Conservation (phyloP, 2,329 filamentous ascomycete species). For the Pyrenophora graminea region DNA sequence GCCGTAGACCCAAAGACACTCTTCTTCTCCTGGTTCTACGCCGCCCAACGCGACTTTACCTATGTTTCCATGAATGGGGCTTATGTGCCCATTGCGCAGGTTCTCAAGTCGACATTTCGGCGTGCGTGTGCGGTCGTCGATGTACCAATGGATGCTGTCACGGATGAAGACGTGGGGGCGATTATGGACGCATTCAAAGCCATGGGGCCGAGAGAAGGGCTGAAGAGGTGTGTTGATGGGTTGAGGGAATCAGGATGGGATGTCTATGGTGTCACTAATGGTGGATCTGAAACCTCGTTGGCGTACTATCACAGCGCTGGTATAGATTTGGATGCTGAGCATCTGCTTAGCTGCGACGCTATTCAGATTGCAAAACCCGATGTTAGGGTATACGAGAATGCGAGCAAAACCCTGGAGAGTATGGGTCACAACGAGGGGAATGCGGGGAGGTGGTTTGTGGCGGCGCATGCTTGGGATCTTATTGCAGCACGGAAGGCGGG, state of each 20-base stretch:
- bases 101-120: constrained; percentile 24
- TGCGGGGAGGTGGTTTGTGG: constrained; percentile 32
- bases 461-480: constrained; percentile 34
- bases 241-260: constrained; percentile 25
- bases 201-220: constrained; percentile 24
- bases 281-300: constrained; percentile 20
- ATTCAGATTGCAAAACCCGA: constrained; percentile 30
- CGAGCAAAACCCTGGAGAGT: constrained; percentile 18
- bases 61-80: constrained; percentile 23
- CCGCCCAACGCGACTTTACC: constrained; percentile 34
- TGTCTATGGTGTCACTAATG: constrained; percentile 33
- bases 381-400: constrained; percentile 26
- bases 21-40: constrained; percentile 37
- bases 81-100: constrained; percentile 30
- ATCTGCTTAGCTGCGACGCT: constrained; percentile 30
- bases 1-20: constrained; percentile 26
- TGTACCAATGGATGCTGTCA: constrained; percentile 20
- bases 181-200: constrained; percentile 30
- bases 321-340: constrained; percentile 23
- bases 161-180: constrained; percentile 21
- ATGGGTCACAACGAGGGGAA: constrained; percentile 7
- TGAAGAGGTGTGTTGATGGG: constrained; percentile 30
- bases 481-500: constrained; percentile 25
- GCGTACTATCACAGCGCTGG: constrained; percentile 22
- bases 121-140: constrained; percentile 28